Evolutionary conservation across 768 basidiomycete species (phyloP), one percentile per base, ranked within the genome.

Genomic region (Ephemerocybe angulata): DNA sequence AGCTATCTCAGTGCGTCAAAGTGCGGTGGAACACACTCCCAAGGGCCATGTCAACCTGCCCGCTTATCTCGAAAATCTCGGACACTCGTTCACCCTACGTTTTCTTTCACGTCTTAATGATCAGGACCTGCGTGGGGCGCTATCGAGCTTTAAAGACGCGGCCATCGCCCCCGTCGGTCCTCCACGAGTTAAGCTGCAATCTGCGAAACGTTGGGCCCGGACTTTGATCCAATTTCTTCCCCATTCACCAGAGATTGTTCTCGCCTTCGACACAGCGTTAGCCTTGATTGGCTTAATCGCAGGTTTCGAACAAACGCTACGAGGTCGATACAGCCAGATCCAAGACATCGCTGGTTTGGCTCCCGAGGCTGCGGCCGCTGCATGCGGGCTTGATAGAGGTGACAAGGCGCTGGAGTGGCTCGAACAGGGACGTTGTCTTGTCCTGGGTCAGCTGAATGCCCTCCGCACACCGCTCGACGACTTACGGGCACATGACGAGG

Each of bases 291-390:
- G 49, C 13, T 1, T 43, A 2, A 25, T 41, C 1, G 55, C 49
- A 15, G 49, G 55, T 11, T 31, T 56, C 3, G 50, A 50, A 19
- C 25, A 51, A 25, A 51, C 49, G 1, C 11, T 56, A 1, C 25
- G 51, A 29, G 10, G 28, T 27, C 50, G 55, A 24, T 37, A 56
- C 21, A 3, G 3, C 1, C 4, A 8, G 11, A 22, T 56, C 19
- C 7, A 33, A 8, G 22, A 35, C 1, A 31, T 31, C 0, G 41
- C 49, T 28, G 17, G 3, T 24, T 27, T 56, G 5, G 25, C 55
- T 2, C 4, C 33, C 10, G 21, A 42, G 28, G 68, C 70, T 4
- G 68, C 65, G 0, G 59, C 64, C 8, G 62, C 60, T 25, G 69
- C 68, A 4, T 63, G 68, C 28, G 51, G 58, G 25, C 21, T 49